A percentile compares a stretch with the other conserved stretches of the same genome.
Evolutionary conservation across 257 asterid species (phyloP).

Genomic region (Echium plantagineum): DNA sequence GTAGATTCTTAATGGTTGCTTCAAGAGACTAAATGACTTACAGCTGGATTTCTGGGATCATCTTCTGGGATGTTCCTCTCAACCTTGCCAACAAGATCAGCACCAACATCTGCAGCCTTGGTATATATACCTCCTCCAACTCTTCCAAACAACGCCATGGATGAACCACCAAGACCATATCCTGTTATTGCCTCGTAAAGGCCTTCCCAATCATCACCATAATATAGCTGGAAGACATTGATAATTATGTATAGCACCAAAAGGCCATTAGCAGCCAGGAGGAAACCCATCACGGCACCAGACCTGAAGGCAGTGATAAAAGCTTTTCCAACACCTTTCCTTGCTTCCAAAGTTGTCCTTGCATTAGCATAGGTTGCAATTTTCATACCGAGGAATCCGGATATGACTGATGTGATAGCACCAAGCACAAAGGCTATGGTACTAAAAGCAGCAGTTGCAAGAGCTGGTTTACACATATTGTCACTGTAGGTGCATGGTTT

Average conservation of each 20-base stretch:
- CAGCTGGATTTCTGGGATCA: conserved; percentile 46
- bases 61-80: conserved; percentile 50
- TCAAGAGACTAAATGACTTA: conserved; percentile 10
- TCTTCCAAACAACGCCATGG: conserved; percentile 91
- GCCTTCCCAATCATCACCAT: conserved; percentile 90
- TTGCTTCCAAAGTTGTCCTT: conserved; percentile 81
- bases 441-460: conserved; percentile 83
- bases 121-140: conserved; percentile 95
- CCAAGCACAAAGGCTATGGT: conserved; percentile 76
- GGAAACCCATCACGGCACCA: conserved; percentile 96
- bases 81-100: conserved; percentile 46
- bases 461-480: conserved; percentile 32
- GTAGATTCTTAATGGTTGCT: neutral
- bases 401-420: conserved; percentile 68
- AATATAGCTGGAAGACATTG: conserved; percentile 70
- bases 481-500: conserved; percentile 27
- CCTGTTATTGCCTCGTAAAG: conserved; percentile 86
- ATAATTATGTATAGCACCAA: conserved; percentile 68
- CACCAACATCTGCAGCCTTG: conserved; percentile 52
- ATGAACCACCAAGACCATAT: conserved; percentile 90
- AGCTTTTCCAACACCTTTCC: conserved; percentile 66
- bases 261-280: conserved; percentile 82
- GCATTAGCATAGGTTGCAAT: conserved; percentile 93
- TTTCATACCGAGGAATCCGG: conserved; percentile 94
- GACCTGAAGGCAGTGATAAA: conserved; percentile 31